Base-by-base conservation (phyloP, 306 rosid genomes). In the Medicago arabica region DNA sequence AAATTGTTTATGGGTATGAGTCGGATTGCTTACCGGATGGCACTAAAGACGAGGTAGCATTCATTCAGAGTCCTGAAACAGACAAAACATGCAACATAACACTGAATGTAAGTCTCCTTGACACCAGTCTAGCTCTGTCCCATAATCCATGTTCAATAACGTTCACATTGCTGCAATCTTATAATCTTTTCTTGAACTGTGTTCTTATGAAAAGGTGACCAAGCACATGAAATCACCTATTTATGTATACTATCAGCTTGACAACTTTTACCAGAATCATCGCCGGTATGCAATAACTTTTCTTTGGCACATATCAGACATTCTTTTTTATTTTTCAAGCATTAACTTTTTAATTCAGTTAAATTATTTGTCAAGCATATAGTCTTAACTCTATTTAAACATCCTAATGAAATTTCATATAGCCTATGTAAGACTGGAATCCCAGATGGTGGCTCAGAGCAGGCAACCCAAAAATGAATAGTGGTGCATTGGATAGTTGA, bases 221-320 rank as follows among this genome's bases (percentile, higher is more conserved):
- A 92, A 92, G 78, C 67, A 11, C 18, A 91, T 94, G 98, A 85
- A 82, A 84, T 14, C 80, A 12, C 98, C 98, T 39, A 76, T 91
- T 57, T 91, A 41, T 85, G 90, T 94, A 16, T 94, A 94, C 81
- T 91, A 94, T 67, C 92, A 91, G 82, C 97, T 93, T 21, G 98
- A 91, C 74, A 88, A 88, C 71, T 93, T 93, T 78, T 93, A 93
- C 80, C 97, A 91, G 87, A 94, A 94, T 80, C 97, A 94, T 78
- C 88, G 95, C 63, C 84, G 97, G 97, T 94, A 83, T 67, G 58
- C 64, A 58, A 21, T 58, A 11, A 58, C 64, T 38, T 58, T 17
- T 58, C 64, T 23, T 23, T 58, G 36, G 15, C 64, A 8, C 39
- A 11, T 4, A 23, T 58, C 39, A 58, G n/a, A 5, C 34, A 10